Percentiles rank a stretch among this genome's conserved stretches.
These are phyloP conservation scores for Syzygium malaccense DNA, from an alignment of 441 rosid species.

Conservation along the genomic window DNA sequence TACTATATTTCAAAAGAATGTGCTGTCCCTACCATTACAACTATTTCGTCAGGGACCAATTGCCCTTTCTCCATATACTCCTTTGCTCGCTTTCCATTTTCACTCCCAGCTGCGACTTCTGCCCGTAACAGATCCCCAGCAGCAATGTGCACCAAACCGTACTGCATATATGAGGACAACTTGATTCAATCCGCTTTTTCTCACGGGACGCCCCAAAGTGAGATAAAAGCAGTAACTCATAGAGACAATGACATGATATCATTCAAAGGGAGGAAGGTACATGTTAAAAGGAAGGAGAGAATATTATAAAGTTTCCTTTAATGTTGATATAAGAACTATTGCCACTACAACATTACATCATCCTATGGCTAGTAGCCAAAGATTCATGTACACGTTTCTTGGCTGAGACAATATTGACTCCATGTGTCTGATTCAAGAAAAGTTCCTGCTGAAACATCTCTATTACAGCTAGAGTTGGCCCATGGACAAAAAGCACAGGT, in stretches of 20 bases:
- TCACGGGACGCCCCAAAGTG: constrained; percentile 13
- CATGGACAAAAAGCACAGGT: background rate
- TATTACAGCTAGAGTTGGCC: background rate
- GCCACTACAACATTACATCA: background rate
- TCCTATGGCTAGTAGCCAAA: background rate
- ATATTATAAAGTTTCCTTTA: background rate
- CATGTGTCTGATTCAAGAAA: background rate
- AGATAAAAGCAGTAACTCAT: constrained; percentile 11
- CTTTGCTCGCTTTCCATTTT: constrained; percentile 75
- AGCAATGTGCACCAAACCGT: constrained; percentile 83
- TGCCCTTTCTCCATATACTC: constrained; percentile 84
- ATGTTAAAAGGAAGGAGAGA: constrained; percentile 1
- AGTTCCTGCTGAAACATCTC: background rate
- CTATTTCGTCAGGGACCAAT: constrained; percentile 75
- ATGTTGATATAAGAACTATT: background rate
- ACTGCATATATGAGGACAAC: constrained; percentile 53
- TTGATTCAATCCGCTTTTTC: constrained; percentile 29
- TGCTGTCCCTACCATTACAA: constrained; percentile 19
- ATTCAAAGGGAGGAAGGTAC: background rate
- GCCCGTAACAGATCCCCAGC: constrained; percentile 90
- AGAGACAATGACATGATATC: background rate
- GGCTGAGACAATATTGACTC: background rate
- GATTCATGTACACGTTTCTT: background rate
- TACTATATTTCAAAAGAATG: background rate
- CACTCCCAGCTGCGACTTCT: constrained; percentile 74